Evolutionary conservation across 306 rosid genomes (phyloP), one percentile per base, ranked within the genome.

Genomic region (Cicer cuneatum): DNA sequence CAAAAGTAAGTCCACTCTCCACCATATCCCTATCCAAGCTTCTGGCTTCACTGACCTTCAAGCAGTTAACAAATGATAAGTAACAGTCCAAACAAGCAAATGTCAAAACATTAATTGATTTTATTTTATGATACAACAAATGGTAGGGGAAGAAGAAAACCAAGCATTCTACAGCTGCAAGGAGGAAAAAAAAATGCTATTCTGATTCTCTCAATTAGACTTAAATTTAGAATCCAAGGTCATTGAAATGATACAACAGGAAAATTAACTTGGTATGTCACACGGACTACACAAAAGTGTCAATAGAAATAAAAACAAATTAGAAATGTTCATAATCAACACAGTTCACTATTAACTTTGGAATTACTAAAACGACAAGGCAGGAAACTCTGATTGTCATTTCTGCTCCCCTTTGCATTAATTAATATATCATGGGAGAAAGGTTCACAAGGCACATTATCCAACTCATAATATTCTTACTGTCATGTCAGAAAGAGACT

Each of bases 31-130:
- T 90, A 60, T 94, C 99, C 96, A 94, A 73, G 92, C 90, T 85
- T 89, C 99, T 87, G 69, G 98, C 99, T 92, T 92, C 99, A 82
- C 98, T 90, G 84, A 94, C 98, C 99, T 94, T 87, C 92, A 88
- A 37, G 40, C 70, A 64, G 74, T 73, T 49, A 79, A 74, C 58
- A 66, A 51, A 82, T 2, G 56, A 72, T 66, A 66, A 82, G 77
- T 78, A 80, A 49, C 46, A 78, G 48, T 16, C 7, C 8, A 73
- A 69, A 59, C 45, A 79, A 39, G 21, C 43, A 63, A 33, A 42
- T 62, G 56, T 40, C 42, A 9, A 57, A 70, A 40, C 39, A 45
- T 39, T 13, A 63, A 15, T 41, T 63, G 6, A 60, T 42, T n/a
- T 14, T 15, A 60, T 42, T n/a, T 14, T 15, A 13, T 21, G 33